A percentile compares a stretch with the other conserved stretches of the same genome.
Evolutionary conservation across 345 rosid genomes (phyloP).

Genomic region (Geranium rotundifolium): DNA sequence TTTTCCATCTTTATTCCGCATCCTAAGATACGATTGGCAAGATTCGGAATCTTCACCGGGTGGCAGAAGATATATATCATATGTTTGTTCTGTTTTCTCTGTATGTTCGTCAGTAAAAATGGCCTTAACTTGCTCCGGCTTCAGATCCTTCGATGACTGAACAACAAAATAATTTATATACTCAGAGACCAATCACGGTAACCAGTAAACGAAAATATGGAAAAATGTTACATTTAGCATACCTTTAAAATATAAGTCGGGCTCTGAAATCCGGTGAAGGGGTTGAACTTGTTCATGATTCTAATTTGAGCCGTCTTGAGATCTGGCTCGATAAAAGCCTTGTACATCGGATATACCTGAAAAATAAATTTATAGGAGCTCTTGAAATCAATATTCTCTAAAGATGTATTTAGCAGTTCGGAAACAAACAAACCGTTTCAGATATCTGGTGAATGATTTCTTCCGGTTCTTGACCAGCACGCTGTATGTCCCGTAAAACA

Average conservation of each 20-base stretch:
- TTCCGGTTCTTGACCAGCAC: constrained; percentile 96
- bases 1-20: constrained; percentile 98
- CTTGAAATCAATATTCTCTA: not conserved
- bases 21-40: constrained; percentile 93
- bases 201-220: not conserved
- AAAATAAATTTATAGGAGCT: constrained; percentile 7
- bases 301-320: constrained; percentile 92
- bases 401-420: not conserved
- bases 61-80: constrained; percentile 95
- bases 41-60: constrained; percentile 98
- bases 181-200: constrained; percentile 9
- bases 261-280: constrained; percentile 90
- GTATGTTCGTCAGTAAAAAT: constrained; percentile 52
- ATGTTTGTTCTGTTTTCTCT: constrained; percentile 73
- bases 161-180: constrained; percentile 16
- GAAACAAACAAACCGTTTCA: constrained; percentile 53
- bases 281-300: constrained; percentile 89
- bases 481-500: constrained; percentile 92
- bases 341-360: constrained; percentile 99
- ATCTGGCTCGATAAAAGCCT: constrained; percentile 98
- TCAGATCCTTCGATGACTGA: constrained; percentile 65
- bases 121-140: constrained; percentile 60
- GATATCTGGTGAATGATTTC: constrained; percentile 98
- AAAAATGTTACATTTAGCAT: constrained; percentile 6
- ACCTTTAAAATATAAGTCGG: constrained; percentile 98